Base-by-base conservation (phyloP, 306 rosid genomes). In the Vicia villosa region DNA sequence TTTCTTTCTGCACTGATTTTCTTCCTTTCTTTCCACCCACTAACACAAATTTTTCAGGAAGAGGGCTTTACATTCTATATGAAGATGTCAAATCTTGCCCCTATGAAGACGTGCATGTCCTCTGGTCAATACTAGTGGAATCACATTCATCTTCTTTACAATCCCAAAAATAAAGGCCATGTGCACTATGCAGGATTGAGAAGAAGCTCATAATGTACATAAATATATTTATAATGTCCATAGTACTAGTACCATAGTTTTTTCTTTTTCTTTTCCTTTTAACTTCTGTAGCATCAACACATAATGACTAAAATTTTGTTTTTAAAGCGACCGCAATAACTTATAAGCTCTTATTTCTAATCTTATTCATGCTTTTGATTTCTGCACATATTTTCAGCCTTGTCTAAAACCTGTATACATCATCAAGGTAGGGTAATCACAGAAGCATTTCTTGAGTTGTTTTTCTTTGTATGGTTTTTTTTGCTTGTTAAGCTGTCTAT, bases 51-150 rank as follows among this genome's bases (percentile, higher is more conserved):
- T 71, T 40, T 58, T 38, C 90, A 92, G 95, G 91, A 73, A 87
- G 95, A 84, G 96, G 95, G 69, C 84, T 89, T 66, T 92, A 92
- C 81, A 92, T 92, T 84, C 79, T 87, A 37, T 89, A 92, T 10
- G 96, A 92, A 81, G 98, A 92, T 87, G 96, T 92, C 30, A 85
- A 86, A 51, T 89, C 96, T 47, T 92, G 96, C 83, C 95, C 92
- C 15, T 83, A 81, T 17, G 95, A 92, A 84, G 96, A 87, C 40
- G 98, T 92, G 56, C 98, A 92, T 12, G 89, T 89, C 54, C 86
- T 92, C 15, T 92, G 98, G 98, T 92, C 98, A 11, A 92, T 92
- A 64, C 83, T 92, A 43, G 96, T 89, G 88, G 96, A 89, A 67
- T 86, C 96, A 78, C 83, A 86, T 71, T 34, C 86, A 55, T 75